Evolutionary conservation across 495 filamentous ascomycete species (phyloP), one percentile per base, ranked within the genome.

Genomic region (Xylaria intraflava): DNA sequence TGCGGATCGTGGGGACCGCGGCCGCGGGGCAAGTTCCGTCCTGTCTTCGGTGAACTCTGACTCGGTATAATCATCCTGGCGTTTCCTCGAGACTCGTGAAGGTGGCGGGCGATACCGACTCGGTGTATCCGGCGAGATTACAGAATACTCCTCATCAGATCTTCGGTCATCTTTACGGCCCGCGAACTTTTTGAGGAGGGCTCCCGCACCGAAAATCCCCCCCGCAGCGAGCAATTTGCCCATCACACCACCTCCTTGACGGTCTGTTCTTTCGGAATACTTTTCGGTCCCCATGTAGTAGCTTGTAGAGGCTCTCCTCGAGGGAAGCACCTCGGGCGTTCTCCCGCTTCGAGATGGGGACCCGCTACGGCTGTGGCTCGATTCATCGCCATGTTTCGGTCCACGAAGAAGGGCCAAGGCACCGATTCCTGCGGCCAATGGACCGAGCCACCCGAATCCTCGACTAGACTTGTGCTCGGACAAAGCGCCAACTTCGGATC

Each of bases 141-240:
- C 74, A 14, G 76, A 77, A 56, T 80, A 80, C 20, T 83, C 74
- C 42, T 89, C 82, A 8, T 75, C 73, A 17, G 79, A 72, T 55
- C 83, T 77, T 46, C 73, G 72, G 24, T 76, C 68, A 54, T 76
- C 59, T 46, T 81, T 76, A 48, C 83, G 75, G 56, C 83, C 82
- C 58, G 83, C 79, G 51, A 83, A 76, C 35, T 72, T 84, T 60
- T 82, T 85, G 10, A 82, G 78, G 17, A 90, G 66, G 16, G 80
- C 77, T 17, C 79, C 81, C 35, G 78, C 86, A 22, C 86, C 90
- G 10, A 83, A 66, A 12, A 83, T 70, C 1, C 85, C 89, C 12
- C 81, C 84, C 23, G 82, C 78, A 50, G 81, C 83, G 8, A 90
- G 60, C 0, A 93, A 48, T 51, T 79, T 82, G 61, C 85, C 80